Conservation (phyloP, 257 asterid species). For the Hygrophila difformis region DNA sequence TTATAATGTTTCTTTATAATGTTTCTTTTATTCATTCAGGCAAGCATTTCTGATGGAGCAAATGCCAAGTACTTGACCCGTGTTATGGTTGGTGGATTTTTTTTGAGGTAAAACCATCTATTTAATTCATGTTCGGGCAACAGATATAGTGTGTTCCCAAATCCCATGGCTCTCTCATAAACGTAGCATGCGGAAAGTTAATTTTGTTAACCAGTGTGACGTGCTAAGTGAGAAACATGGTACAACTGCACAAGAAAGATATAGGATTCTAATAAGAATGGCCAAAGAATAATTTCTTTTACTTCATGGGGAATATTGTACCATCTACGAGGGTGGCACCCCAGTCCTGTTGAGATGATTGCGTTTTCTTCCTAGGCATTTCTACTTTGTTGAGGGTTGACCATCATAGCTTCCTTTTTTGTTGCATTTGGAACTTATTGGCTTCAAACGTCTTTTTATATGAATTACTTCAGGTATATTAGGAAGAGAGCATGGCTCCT, state of each 20-base stretch:
- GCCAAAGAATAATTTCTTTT: conserved; percentile 10
- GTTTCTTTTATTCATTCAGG: conserved; percentile 41
- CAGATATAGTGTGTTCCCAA: conserved; percentile 5
- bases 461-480: no score
- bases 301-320: conserved; percentile 5
- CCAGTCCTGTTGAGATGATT: no score
- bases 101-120: conserved; percentile 54
- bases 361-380: no score
- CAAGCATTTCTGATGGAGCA: conserved; percentile 84
- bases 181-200: conserved; percentile 9
- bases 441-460: no score
- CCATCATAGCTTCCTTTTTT: background rate
- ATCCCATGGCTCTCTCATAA: conserved; percentile 6
- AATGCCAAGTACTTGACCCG: conserved; percentile 57
- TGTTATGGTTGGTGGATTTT: conserved; percentile 74
- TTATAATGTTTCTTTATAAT: no score
- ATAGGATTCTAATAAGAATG: conserved; percentile 2
- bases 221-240: conserved; percentile 5
- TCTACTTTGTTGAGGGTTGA: conserved; percentile 2
- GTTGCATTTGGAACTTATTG: background rate
- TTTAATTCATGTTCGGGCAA: conserved; percentile 7
- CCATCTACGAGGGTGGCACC: no score
- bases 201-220: conserved; percentile 3
- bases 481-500: no score
- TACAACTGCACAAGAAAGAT: background rate